Evolutionary conservation across 495 filamentous ascomycete genomes (phyloP).

Genomic region (Glarea lozoyensis): DNA sequence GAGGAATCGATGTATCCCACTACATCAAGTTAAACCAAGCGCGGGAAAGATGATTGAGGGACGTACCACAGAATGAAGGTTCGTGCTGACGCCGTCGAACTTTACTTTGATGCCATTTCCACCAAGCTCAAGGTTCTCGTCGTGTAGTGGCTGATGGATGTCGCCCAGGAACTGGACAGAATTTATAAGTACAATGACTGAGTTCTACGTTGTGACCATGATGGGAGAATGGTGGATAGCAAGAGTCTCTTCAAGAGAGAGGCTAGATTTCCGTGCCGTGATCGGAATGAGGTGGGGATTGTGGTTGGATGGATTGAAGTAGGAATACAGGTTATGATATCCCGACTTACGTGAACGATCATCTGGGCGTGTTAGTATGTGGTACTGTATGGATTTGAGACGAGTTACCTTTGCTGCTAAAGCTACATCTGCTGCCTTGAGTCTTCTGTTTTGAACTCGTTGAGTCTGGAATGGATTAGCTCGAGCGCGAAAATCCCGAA

Average conservation of each 20-base stretch:
- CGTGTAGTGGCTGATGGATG: conserved; percentile 55
- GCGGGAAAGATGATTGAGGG: background rate
- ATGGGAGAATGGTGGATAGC: conserved; percentile 9
- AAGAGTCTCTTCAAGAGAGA: conserved; percentile 4
- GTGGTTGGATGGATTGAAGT: background rate
- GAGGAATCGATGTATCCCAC: conserved; percentile 43
- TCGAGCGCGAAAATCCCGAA: background rate
- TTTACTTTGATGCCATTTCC: conserved; percentile 50
- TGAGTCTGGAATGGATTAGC: conserved; percentile 2
- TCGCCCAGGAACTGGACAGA: conserved; percentile 45
- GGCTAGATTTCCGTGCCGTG: conserved; percentile 4
- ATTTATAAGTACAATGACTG: too few relatives aligned
- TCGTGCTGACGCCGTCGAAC: conserved; percentile 43
- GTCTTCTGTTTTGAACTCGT: conserved; percentile 6
- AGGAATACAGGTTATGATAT: background rate
- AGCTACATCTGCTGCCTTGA: conserved; percentile 8
- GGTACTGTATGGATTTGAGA: background rate
- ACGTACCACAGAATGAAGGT: conserved; percentile 40
- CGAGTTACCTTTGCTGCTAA: conserved; percentile 11
- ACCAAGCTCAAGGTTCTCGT: conserved; percentile 46
- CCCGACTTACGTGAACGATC: conserved; percentile 19
- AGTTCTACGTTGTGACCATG: conserved; percentile 13
- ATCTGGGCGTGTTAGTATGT: conserved; percentile 5
- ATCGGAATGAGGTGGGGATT: background rate
- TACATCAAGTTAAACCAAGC: conserved; percentile 10